Evolutionary conservation across 2,329 filamentous ascomycete genomes (phyloP).

Genomic region (Fusarium nanum): DNA sequence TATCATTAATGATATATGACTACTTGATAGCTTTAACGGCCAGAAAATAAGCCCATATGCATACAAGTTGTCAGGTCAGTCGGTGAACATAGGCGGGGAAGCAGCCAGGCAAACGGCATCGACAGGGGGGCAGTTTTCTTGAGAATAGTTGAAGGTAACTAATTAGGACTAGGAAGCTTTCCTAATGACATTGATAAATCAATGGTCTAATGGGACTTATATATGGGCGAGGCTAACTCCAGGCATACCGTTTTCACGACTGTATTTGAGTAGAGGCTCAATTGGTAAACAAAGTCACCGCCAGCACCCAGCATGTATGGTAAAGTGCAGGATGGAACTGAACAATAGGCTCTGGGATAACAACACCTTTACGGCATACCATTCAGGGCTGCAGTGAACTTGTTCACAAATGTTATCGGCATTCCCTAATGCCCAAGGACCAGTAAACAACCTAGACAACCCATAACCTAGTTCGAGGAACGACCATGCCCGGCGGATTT

Average conservation of each 20-base stretch:
- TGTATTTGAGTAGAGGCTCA: neutral
- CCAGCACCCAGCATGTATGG: neutral
- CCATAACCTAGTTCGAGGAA: neutral
- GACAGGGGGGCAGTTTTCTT: neutral
- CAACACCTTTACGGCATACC: neutral
- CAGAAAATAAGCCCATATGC: neutral
- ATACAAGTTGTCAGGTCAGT: neutral
- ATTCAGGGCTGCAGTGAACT: neutral
- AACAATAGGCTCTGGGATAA: neutral
- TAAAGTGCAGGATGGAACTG: neutral
- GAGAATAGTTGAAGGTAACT: no score
- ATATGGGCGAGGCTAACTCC: neutral
- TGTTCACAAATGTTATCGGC: neutral
- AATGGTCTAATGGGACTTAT: neutral
- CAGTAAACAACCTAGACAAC: neutral
- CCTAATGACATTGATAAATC: neutral
- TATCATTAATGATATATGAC: constrained; percentile 9
- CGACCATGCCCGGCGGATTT: neutral
- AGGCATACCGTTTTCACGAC: neutral
- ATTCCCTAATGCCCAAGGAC: neutral
- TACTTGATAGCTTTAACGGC: neutral
- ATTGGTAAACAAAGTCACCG: neutral
- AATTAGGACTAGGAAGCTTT: neutral
- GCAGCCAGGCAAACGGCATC: neutral
- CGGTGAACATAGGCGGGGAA: constrained; percentile 2